Evolutionary conservation across 2,329 filamentous ascomycete genomes (phyloP).

Genomic region (Colletotrichum sp.): DNA sequence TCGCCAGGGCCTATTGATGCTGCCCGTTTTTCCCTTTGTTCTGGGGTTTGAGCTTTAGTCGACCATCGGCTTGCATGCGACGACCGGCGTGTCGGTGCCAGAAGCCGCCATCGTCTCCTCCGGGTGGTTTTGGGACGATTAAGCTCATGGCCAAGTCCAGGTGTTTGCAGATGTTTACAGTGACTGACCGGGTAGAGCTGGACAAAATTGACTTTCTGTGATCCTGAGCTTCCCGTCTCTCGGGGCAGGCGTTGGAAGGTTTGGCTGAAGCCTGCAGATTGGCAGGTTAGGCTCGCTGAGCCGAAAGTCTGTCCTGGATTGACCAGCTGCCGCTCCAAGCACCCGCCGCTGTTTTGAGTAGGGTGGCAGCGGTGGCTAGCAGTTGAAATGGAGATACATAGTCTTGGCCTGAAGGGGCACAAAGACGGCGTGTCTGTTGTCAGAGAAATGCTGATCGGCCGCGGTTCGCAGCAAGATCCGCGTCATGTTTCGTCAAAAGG

Average conservation of each 20-base stretch:
- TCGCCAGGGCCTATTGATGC: background rate
- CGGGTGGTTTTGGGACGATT: background rate
- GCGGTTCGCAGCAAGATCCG: slow-evolving; percentile 8
- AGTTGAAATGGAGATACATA: background rate
- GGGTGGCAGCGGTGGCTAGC: background rate
- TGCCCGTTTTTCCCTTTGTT: background rate
- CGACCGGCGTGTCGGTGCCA: background rate
- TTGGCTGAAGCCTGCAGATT: background rate
- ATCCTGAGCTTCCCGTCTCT: background rate
- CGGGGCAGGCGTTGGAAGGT: background rate
- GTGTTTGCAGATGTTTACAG: background rate
- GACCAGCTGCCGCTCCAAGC: slow-evolving; percentile 7
- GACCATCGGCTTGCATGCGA: background rate
- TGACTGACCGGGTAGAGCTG: slow-evolving; percentile 6
- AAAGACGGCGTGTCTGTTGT: background rate
- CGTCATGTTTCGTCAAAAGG: slow-evolving; percentile 8
- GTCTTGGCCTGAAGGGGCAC: background rate
- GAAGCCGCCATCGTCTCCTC: background rate
- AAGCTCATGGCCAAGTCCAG: slow-evolving; percentile 11
- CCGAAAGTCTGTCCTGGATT: background rate
- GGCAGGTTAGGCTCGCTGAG: background rate
- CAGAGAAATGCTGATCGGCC: slow-evolving; percentile 16
- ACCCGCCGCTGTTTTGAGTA: background rate
- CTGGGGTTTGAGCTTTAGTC: background rate
- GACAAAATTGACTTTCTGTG: slow-evolving; percentile 1